Percentiles rank a stretch among this genome's conserved stretches.
These are phyloP conservation scores for Linanthus parryae DNA, from an alignment of 148 eudicot species.

Conservation along the genomic window DNA sequence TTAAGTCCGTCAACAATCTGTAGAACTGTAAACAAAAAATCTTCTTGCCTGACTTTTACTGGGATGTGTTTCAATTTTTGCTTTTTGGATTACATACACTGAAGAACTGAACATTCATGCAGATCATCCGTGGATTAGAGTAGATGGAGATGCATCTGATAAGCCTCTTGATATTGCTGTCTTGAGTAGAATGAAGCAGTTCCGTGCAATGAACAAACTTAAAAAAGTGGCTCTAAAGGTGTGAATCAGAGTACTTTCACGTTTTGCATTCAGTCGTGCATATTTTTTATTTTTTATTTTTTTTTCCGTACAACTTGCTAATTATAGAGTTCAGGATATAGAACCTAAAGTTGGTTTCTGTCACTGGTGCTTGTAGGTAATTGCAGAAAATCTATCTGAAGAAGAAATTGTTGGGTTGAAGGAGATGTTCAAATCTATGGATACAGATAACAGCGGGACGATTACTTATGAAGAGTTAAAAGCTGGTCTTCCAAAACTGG, in stretches of 20 bases:
- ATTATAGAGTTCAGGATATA: neutral
- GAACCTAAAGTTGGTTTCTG: conserved; percentile 8
- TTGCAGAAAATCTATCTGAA: conserved; percentile 95
- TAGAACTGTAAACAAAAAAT: no score
- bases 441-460: conserved; percentile 88
- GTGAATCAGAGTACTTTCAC: conserved; percentile 15
- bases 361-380: conserved; percentile 46
- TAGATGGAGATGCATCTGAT: conserved; percentile 97
- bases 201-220: conserved; percentile 98
- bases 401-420: conserved; percentile 94
- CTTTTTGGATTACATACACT: no score
- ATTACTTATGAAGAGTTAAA: conserved; percentile 90
- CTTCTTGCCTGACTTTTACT: no score
- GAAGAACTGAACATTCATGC: no score
- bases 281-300: no score
- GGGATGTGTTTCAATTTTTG: no score
- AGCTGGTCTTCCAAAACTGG: conserved; percentile 84
- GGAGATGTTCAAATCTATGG: conserved; percentile 97
- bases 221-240: conserved; percentile 97
- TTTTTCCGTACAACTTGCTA: neutral
- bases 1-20: no score
- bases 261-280: neutral
- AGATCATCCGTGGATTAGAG: conserved; percentile 99
- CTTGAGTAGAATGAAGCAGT: conserved; percentile 91
- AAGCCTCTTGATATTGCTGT: conserved; percentile 97